Evolutionary conservation across 169 alveolate species (phyloP).

Genomic region (Miamiensis avidus): DNA sequence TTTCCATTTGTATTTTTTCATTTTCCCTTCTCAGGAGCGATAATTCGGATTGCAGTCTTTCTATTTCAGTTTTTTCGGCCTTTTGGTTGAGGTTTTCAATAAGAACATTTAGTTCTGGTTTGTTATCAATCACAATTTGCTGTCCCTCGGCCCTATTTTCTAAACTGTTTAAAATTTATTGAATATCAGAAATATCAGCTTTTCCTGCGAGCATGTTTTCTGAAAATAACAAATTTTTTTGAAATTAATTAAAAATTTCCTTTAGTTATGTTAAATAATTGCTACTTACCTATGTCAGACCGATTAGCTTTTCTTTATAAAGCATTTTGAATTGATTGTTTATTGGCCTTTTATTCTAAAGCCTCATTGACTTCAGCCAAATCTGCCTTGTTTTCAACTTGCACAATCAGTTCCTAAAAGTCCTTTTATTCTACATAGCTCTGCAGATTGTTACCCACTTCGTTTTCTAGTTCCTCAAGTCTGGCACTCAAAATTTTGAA

Average conservation of each 20-base stretch:
- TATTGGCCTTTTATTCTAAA: conserved; percentile 62
- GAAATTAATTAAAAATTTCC: no score
- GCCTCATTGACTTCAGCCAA: conserved; percentile 38
- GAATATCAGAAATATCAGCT: no score
- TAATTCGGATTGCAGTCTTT: background rate
- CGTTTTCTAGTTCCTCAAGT: conserved; percentile 16
- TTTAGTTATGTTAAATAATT: no score
- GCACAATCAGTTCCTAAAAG: background rate
- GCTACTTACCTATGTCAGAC: conserved; percentile 43
- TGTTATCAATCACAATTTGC: background rate
- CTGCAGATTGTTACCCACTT: background rate
- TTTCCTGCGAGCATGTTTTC: no score
- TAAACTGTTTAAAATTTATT: background rate
- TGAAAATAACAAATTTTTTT: no score
- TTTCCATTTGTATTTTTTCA: no score
- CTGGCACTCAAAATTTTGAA: conserved; percentile 4
- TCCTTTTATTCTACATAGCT: conserved; percentile 7
- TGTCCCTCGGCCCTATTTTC: background rate
- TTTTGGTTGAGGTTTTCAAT: background rate
- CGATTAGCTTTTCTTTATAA: conserved; percentile 67
- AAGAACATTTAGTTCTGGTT: background rate
- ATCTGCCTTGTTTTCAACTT: conserved; percentile 24
- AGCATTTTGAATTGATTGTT: conserved; percentile 61
- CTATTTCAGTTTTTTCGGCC: background rate
- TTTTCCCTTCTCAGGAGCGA: background rate